Conservation (phyloP, 495 filamentous ascomycete genomes). For the Neurospora intermedia region DNA sequence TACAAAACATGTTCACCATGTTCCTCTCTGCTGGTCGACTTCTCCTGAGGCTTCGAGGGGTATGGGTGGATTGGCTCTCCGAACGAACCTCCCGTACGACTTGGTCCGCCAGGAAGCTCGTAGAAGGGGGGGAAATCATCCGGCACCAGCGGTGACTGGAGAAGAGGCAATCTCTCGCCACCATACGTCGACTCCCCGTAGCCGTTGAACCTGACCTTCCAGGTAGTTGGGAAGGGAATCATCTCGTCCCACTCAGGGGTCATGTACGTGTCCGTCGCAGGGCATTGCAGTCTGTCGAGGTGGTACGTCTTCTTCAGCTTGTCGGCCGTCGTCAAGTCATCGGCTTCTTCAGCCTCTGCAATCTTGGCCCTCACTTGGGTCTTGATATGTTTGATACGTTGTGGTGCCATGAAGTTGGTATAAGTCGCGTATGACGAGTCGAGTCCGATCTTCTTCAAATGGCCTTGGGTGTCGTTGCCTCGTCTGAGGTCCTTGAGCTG, state of each 20-base stretch:
- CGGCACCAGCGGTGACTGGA: not conserved
- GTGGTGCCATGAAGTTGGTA: slow-evolving; percentile 10
- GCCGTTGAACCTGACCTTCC: slow-evolving; percentile 11
- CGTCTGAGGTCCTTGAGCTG: slow-evolving; percentile 8
- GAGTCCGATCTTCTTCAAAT: slow-evolving; percentile 5
- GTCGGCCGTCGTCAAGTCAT: not conserved
- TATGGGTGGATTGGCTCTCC: not conserved
- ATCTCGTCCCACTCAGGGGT: slow-evolving; percentile 12
- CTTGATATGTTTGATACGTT: slow-evolving; percentile 3
- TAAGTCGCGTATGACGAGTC: not conserved
- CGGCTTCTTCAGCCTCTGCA: not conserved
- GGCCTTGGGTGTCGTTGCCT: slow-evolving; percentile 9
- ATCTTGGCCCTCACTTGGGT: not conserved
- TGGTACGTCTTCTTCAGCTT: not conserved
- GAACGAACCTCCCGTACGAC: slow-evolving; percentile 1
- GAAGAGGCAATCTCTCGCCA: not conserved
- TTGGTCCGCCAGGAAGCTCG: slow-evolving; percentile 2
- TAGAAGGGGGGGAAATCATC: slow-evolving; percentile 6
- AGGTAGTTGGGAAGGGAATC: slow-evolving; percentile 12
- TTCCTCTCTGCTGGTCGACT: not conserved
- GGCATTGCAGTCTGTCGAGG: not conserved
- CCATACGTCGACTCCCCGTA: slow-evolving; percentile 11
- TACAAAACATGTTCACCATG: not conserved
- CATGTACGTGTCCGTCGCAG: slow-evolving; percentile 6
- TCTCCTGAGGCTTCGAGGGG: not conserved